Conservation (phyloP, 78 protist species). For the Andalucia godoyi region DNA sequence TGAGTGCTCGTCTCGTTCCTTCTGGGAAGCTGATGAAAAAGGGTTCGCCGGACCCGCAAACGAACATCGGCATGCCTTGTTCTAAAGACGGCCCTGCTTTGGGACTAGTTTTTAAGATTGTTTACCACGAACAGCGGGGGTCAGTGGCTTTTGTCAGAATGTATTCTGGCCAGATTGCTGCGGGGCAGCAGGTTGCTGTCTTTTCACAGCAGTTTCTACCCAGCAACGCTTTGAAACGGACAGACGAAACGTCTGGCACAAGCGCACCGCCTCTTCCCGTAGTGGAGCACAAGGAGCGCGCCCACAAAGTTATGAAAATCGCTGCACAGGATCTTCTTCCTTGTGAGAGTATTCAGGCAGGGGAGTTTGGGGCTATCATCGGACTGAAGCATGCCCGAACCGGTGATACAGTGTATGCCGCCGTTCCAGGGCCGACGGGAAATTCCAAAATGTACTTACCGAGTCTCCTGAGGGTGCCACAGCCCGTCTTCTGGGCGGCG, state of each 20-base stretch:
- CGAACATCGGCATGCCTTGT: no score
- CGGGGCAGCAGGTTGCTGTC: no score
- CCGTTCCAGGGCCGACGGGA: no score
- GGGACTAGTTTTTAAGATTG: no score
- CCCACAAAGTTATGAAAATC: neutral
- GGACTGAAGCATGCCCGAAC: slow-evolving; percentile 40
- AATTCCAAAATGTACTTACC: no score
- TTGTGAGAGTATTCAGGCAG: slow-evolving; percentile 26
- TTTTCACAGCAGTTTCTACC: no score
- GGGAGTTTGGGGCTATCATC: slow-evolving; percentile 47
- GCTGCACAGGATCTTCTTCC: neutral
- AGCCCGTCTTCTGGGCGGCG: slow-evolving; percentile 10
- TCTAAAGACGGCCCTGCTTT: no score
- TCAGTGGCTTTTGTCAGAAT: slow-evolving; percentile 55
- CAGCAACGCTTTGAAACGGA: no score
- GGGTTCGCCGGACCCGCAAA: no score
- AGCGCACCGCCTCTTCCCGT: no score
- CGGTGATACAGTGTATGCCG: slow-evolving; percentile 48
- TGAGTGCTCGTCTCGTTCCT: neutral
- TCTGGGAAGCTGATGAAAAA: neutral
- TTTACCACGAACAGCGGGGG: slow-evolving; percentile 42
- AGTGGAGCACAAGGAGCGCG: slow-evolving; percentile 5
- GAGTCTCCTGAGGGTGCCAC: no score
- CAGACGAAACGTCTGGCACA: no score
- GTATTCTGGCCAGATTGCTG: slow-evolving; percentile 44